phyloP scores from a whole-genome alignment of 108 stramenopile genomes.

The Cyclostephanos invisitatus region DNA sequence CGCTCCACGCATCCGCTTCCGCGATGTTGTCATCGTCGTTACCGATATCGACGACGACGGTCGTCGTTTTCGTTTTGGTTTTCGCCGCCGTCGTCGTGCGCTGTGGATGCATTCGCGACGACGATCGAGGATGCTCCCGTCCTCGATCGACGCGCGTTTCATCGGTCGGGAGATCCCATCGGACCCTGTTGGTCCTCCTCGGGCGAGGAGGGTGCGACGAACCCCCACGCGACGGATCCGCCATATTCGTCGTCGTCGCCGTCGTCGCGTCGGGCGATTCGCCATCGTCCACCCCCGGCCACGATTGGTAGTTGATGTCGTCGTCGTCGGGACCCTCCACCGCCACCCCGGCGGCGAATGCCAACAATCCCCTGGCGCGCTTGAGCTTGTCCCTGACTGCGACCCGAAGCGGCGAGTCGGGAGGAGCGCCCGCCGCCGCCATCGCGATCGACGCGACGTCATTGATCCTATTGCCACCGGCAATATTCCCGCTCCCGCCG shows the following conservation, averaged over 20 bases:
- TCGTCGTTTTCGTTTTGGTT: background rate
- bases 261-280: background rate
- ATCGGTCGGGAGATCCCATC: conserved; percentile 18
- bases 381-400: conserved; percentile 16
- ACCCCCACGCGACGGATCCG: no score
- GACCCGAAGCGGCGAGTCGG: background rate
- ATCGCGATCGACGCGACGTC: no score
- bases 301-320: background rate
- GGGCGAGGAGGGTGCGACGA: background rate
- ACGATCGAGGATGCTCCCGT: no score
- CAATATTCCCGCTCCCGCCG: background rate
- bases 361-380: conserved; percentile 18
- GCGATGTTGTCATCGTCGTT: background rate
- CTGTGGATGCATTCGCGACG: background rate
- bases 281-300: background rate
- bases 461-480: no score
- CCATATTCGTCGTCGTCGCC: background rate
- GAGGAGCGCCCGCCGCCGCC: background rate
- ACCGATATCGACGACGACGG: background rate
- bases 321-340: background rate
- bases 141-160: background rate
- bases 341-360: background rate
- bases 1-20: conserved; percentile 37
- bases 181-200: background rate
- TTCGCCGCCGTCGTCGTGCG: background rate